phyloP scores from a whole-genome alignment of 2,329 filamentous ascomycete genomes.

The Colletotrichum truncatum region DNA sequence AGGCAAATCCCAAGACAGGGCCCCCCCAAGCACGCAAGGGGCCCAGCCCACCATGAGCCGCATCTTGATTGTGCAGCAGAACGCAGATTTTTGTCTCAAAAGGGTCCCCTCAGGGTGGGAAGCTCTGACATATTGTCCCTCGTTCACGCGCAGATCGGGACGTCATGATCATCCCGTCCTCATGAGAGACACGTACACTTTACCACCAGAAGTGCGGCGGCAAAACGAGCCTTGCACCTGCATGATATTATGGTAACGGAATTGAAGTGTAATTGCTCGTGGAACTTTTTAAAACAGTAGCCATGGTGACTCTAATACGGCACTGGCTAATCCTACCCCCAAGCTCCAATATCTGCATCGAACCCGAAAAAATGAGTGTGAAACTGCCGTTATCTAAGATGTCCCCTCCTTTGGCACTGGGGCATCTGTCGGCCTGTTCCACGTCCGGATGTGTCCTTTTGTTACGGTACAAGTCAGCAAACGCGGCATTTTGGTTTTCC shows the following conservation, averaged over 20 bases:
- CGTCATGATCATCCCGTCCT: slow-evolving; percentile 23
- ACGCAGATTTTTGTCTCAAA: slow-evolving; percentile 13
- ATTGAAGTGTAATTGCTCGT: not conserved
- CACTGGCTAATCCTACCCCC: slow-evolving; percentile 1
- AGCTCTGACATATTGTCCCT: slow-evolving; percentile 13
- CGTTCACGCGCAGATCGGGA: slow-evolving; percentile 22
- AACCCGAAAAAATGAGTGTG: slow-evolving; percentile 5
- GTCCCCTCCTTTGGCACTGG: slow-evolving; percentile 28
- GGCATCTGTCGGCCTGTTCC: slow-evolving; percentile 66
- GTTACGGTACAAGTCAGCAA: not conserved
- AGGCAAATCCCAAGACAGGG: not conserved
- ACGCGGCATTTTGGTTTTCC: not conserved
- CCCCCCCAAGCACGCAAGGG: not conserved
- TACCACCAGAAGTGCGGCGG: not conserved
- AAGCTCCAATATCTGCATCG: not conserved
- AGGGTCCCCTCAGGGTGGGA: not conserved
- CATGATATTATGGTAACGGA: not conserved
- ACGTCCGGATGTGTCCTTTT: slow-evolving; percentile 78
- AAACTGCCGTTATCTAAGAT: slow-evolving; percentile 8
- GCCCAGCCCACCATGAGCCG: slow-evolving; percentile 6
- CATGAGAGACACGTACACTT: not conserved
- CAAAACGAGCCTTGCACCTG: not conserved
- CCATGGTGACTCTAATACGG: not conserved
- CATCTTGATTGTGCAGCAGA: slow-evolving; percentile 1
- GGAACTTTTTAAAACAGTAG: not conserved